These are phyloP conservation scores for Mucor plumbeus DNA, from an alignment of 371 early-diverging fungal species.

Conservation along the genomic window DNA sequence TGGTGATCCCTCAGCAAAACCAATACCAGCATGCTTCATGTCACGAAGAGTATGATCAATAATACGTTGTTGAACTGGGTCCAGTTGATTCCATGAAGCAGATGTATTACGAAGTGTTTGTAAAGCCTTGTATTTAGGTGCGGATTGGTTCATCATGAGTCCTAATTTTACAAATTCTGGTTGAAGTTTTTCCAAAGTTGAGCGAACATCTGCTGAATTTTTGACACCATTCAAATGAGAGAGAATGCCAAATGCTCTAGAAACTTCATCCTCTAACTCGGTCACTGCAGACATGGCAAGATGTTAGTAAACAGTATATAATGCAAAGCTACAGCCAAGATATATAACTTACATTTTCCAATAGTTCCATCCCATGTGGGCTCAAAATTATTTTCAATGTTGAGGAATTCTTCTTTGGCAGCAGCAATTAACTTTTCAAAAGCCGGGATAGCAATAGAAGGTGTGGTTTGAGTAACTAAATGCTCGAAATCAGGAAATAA, in stretches of 20 bases:
- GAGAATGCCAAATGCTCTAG: conserved; percentile 61
- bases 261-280: conserved; percentile 61
- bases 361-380: conserved; percentile 71
- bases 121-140: conserved; percentile 62
- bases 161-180: conserved; percentile 60
- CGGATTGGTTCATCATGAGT: conserved; percentile 65
- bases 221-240: conserved; percentile 67
- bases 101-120: conserved; percentile 46
- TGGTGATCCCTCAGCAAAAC: conserved; percentile 54
- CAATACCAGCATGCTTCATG: conserved; percentile 70
- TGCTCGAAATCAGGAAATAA: conserved; percentile 63
- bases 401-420: conserved; percentile 51
- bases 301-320: not conserved
- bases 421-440: conserved; percentile 52
- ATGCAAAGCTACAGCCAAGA: not conserved
- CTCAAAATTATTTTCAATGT: conserved; percentile 56
- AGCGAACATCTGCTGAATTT: conserved; percentile 61
- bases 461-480: conserved; percentile 41
- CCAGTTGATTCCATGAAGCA: conserved; percentile 45
- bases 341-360: conserved; percentile 50
- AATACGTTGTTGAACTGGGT: conserved; percentile 63
- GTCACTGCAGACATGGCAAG: conserved; percentile 36
- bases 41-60: conserved; percentile 58
- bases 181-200: conserved; percentile 63
- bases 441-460: conserved; percentile 60